Percentiles rank a stretch among this genome's conserved stretches.
Evolutionary conservation across 2,329 filamentous ascomycete species (phyloP).

Genomic region (Gnomoniopsis sp.): DNA sequence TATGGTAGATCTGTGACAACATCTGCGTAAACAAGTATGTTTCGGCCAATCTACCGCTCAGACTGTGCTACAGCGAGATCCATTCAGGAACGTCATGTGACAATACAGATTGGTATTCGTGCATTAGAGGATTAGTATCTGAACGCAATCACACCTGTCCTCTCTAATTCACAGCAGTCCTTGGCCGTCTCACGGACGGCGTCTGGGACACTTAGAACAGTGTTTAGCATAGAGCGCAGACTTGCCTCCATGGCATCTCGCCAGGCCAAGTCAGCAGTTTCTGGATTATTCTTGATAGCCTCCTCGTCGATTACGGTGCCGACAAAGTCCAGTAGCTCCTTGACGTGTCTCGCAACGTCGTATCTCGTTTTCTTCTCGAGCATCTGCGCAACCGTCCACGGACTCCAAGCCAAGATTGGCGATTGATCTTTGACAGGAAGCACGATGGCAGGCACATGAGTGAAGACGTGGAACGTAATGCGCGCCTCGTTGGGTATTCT

Average conservation of each 20-base stretch:
- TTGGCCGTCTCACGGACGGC: conserved; percentile 17
- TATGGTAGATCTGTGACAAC: no score
- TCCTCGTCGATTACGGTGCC: conserved; percentile 17
- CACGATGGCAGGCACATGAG: conserved; percentile 21
- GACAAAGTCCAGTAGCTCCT: conserved; percentile 17
- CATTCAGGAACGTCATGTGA: no score
- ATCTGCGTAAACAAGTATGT: no score
- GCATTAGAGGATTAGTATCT: conserved; percentile 11
- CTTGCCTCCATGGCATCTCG: conserved; percentile 9
- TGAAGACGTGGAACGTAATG: conserved; percentile 19
- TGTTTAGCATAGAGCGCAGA: conserved; percentile 15
- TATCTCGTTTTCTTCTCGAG: conserved; percentile 15
- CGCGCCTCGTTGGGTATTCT: conserved; percentile 20
- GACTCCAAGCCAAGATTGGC: conserved; percentile 20
- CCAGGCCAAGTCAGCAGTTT: conserved; percentile 7
- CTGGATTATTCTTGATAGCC: conserved; percentile 1
- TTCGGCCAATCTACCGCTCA: no score
- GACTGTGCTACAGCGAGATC: no score
- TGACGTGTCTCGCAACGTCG: conserved; percentile 6
- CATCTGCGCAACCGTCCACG: conserved; percentile 21
- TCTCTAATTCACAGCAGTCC: conserved; percentile 19
- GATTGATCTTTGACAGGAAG: conserved; percentile 18
- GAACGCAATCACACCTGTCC: conserved; percentile 18
- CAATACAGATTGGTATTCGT: no score
- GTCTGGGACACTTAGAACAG: conserved; percentile 16